phyloP scores from a whole-genome alignment of 208 protist species.

The Acanthamoeba castellanii region DNA sequence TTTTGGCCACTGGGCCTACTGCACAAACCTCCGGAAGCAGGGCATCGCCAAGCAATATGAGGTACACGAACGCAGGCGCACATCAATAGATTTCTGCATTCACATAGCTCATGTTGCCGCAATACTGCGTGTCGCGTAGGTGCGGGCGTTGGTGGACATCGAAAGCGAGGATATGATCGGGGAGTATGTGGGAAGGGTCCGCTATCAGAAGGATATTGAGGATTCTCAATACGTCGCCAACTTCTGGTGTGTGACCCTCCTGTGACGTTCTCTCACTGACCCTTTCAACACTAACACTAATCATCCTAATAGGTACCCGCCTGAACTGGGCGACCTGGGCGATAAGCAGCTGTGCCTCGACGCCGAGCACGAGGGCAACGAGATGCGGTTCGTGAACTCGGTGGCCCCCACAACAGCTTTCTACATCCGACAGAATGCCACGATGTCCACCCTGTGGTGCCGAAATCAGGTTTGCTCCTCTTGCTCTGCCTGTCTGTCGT shows the following conservation, averaged over 20 bases:
- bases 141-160: constrained; percentile 28
- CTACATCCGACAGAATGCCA: constrained; percentile 70
- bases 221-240: constrained; percentile 64
- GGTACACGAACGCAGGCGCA: not conserved
- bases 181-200: constrained; percentile 39
- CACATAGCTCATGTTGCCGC: no score
- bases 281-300: not conserved
- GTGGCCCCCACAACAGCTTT: constrained; percentile 60
- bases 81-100: no score
- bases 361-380: constrained; percentile 54
- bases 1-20: constrained; percentile 56
- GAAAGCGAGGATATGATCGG: constrained; percentile 41
- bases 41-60: constrained; percentile 23
- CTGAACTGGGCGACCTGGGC: not conserved
- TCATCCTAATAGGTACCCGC: no score
- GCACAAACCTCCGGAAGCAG: not conserved
- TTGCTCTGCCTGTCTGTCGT: not conserved
- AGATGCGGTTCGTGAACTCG: constrained; percentile 62
- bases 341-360: constrained; percentile 58
- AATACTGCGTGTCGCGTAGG: not conserved
- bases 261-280: not conserved
- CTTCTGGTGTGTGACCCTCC: not conserved
- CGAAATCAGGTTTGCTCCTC: not conserved
- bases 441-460: constrained; percentile 51
- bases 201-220: constrained; percentile 32